A percentile compares a stretch with the other conserved stretches of the same genome.
Conservation (phyloP, 371 early-diverging fungal species). For the Nematocida minor region DNA sequence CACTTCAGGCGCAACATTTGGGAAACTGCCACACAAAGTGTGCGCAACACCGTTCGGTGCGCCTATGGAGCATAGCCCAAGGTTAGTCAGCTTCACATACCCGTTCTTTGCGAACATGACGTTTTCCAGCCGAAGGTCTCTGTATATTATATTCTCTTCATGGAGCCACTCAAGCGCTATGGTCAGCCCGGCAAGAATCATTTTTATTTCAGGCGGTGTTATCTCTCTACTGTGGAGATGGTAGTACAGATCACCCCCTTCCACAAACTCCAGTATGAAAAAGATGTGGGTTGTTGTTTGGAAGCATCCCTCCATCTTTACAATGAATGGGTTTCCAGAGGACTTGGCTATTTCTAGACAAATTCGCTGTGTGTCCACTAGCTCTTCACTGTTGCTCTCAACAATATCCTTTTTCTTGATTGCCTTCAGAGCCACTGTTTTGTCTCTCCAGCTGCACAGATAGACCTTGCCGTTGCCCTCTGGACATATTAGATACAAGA, state of each 20-base stretch:
- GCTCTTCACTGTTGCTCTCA: conserved; percentile 77
- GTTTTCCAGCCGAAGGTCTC: conserved; percentile 92
- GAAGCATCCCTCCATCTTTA: conserved; percentile 63
- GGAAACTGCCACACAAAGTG: conserved; percentile 91
- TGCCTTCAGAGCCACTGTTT: conserved; percentile 85
- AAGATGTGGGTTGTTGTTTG: conserved; percentile 58
- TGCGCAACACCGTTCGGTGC: conserved; percentile 74
- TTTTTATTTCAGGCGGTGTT: conserved; percentile 84
- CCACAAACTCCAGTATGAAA: conserved; percentile 60
- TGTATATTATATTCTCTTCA: conserved; percentile 84
- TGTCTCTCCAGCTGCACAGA: conserved; percentile 73
- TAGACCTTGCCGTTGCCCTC: conserved; percentile 95
- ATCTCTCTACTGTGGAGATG: conserved; percentile 89
- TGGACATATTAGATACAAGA: conserved; percentile 82
- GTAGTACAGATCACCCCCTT: conserved; percentile 89
- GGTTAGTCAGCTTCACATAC: conserved; percentile 86
- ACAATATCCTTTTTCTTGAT: conserved; percentile 85
- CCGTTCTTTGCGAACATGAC: conserved; percentile 75
- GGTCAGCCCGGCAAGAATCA: conserved; percentile 91
- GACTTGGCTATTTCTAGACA: conserved; percentile 77
- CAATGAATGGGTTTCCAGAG: conserved; percentile 75
- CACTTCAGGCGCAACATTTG: conserved; percentile 87
- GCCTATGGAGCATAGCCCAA: conserved; percentile 83
- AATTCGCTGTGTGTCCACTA: conserved; percentile 79
- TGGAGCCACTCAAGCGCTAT: conserved; percentile 87